Base-by-base conservation (phyloP, 202 grass and related monocot genomes). In the Hordeum pubiflorum region DNA sequence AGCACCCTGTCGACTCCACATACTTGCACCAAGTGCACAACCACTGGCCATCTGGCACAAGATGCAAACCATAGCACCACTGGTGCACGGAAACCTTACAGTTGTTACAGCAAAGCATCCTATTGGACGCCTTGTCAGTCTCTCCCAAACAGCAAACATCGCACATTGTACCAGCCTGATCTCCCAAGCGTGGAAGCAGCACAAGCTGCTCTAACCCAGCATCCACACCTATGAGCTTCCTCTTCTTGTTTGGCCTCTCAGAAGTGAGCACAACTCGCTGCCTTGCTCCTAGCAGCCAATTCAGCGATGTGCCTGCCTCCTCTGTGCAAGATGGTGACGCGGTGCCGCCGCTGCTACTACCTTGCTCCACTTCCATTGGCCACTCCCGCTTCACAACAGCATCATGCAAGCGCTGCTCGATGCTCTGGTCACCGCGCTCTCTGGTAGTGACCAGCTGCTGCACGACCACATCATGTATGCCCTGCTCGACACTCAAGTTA, bases 231-330 rank as follows among this genome's bases (percentile, higher is more conserved):
- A 99, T 62, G 33, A 95, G 92, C 80, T 99, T 99, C 59, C 93
- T 88, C 80, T 99, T 99, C 88, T 99, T 99, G 72, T 95, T 99
- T 23, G 96, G 96, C 24, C 96, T 87, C 82, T 99, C 92, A 0
- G 96, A 91, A 76, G 96, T 99, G 80, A 99, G 96, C 57, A 88
- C 78, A 38, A 88, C 91, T 13, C 96, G 86, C 32, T 91, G 90
- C 74, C 77, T 93, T 21, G 87, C 80, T 32, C 89, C 87, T 41
- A 99, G 81, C 41, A 99, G 60, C 96, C 96, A 99, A 77, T 90
- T 83, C 11, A 99, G 75, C 38, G 90, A 91, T 10, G 75, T 34
- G 21, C 20, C 65, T 9, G 82, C 85, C 36, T 94, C 82, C 10
- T 83, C 81, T 50, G 12, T 43, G 41, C 62, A 72, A 56, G 63